phyloP scores from a whole-genome alignment of 225 moss, liverwort and hornwort species.

The Pseudoscleropodium purum region DNA sequence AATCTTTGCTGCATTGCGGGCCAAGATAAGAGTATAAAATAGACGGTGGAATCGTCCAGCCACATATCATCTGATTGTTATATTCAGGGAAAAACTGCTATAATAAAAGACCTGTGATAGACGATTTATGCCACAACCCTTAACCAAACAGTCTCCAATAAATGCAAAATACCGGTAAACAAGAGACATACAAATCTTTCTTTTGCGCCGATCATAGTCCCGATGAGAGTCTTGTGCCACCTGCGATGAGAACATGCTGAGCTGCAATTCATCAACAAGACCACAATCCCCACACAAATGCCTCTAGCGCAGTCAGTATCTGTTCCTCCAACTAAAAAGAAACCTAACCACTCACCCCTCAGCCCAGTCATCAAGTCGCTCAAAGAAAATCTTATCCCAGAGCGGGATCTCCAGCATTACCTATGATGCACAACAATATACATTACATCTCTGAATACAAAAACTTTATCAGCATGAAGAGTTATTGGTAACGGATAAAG shows the following conservation, averaged over 20 bases:
- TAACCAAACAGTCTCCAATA: background rate
- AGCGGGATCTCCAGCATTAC: background rate
- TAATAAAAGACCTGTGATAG: background rate
- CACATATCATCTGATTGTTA: background rate
- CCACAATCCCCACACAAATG: slow-evolving; percentile 35
- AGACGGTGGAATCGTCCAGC: background rate
- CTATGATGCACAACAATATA: background rate
- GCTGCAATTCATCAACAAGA: slow-evolving; percentile 89
- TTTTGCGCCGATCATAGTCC: slow-evolving; percentile 52
- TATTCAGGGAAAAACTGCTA: background rate
- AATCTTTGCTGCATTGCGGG: slow-evolving; percentile 48
- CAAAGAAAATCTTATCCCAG: background rate
- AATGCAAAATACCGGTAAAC: background rate
- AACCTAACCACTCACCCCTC: background rate
- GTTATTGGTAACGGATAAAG: background rate
- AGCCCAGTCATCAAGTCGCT: background rate
- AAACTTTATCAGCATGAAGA: background rate
- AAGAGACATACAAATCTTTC: slow-evolving; percentile 50
- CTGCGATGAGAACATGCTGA: slow-evolving; percentile 98
- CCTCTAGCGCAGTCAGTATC: slow-evolving; percentile 34
- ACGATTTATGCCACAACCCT: background rate
- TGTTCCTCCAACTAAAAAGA: slow-evolving; percentile 20
- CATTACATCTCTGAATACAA: background rate
- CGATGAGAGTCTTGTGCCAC: slow-evolving; percentile 72
- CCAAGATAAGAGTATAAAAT: background rate